A percentile compares a stretch with the other conserved stretches of the same genome.
Conservation (phyloP, 306 rosid genomes). For the Arachis stenosperma region DNA sequence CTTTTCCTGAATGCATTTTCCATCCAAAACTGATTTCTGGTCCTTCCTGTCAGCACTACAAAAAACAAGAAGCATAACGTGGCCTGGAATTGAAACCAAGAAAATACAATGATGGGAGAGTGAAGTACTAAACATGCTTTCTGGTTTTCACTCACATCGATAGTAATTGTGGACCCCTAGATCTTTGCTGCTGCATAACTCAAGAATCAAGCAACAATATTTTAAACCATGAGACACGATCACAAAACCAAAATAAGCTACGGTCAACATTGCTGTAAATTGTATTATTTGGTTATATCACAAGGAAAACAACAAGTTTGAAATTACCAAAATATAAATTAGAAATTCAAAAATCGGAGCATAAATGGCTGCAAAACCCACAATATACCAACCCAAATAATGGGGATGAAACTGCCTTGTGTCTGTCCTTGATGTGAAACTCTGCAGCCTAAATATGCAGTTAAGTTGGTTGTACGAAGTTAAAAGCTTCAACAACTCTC, state of each 20-base stretch:
- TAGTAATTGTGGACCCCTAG: slow-evolving; percentile 44
- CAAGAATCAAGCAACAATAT: slow-evolving; percentile 46
- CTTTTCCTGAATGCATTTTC: slow-evolving; percentile 36
- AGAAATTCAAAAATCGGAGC: not conserved
- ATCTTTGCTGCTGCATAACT: slow-evolving; percentile 52
- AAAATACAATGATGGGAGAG: slow-evolving; percentile 17
- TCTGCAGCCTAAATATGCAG: not conserved
- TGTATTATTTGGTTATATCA: slow-evolving; percentile 23
- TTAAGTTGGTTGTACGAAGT: not conserved
- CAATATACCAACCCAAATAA: not conserved
- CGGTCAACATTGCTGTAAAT: slow-evolving; percentile 33
- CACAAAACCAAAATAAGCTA: not conserved
- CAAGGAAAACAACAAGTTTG: not conserved
- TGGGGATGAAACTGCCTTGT: not conserved
- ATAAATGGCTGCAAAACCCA: not conserved
- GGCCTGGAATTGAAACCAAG: slow-evolving; percentile 28
- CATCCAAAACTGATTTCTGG: slow-evolving; percentile 23
- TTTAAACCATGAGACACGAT: slow-evolving; percentile 8
- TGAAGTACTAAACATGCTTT: slow-evolving; percentile 29
- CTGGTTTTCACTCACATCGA: slow-evolving; percentile 56
- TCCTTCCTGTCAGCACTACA: slow-evolving; percentile 42
- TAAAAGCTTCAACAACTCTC: no score
- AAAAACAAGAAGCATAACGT: slow-evolving; percentile 36
- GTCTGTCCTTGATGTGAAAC: not conserved
- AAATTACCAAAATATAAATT: slow-evolving; percentile 5